phyloP scores from a whole-genome alignment of 2,329 filamentous ascomycete genomes.

The Arthrobotrys sphaeroides region DNA sequence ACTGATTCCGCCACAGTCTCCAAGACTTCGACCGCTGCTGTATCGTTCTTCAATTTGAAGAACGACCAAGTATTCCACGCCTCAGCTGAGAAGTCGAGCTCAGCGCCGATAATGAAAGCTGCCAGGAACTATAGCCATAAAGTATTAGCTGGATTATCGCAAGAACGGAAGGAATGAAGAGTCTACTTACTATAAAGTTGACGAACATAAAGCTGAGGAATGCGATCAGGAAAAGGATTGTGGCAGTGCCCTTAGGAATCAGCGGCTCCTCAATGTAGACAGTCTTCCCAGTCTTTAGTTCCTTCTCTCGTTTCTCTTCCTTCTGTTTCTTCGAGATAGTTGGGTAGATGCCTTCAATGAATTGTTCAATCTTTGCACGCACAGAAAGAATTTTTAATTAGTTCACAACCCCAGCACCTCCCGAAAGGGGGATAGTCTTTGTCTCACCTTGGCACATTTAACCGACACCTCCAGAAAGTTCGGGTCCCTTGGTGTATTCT shows the following conservation, averaged over 20 bases:
- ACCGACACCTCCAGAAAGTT: slow-evolving; percentile 92
- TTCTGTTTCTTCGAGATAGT: slow-evolving; percentile 63
- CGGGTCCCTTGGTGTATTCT: slow-evolving; percentile 92
- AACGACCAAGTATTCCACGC: slow-evolving; percentile 23
- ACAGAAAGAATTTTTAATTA: neutral
- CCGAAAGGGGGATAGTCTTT: slow-evolving; percentile 35
- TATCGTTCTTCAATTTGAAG: slow-evolving; percentile 22
- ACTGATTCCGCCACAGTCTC: slow-evolving; percentile 1
- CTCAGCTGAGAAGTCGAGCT: slow-evolving; percentile 33
- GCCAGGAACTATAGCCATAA: slow-evolving; percentile 26
- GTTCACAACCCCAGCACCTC: neutral
- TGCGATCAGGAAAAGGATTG: slow-evolving; percentile 75
- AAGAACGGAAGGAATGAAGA: too few relatives aligned
- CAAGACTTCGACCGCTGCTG: neutral
- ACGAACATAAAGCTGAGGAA: slow-evolving; percentile 31
- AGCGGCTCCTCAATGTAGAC: slow-evolving; percentile 66
- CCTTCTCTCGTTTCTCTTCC: slow-evolving; percentile 62
- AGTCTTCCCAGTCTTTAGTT: slow-evolving; percentile 60
- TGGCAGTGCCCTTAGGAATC: slow-evolving; percentile 67
- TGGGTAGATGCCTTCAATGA: slow-evolving; percentile 93
- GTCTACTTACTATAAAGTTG: slow-evolving; percentile 39
- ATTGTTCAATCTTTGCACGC: slow-evolving; percentile 80
- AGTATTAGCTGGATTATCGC: neutral
- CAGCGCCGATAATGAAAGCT: slow-evolving; percentile 36
- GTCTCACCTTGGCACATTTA: slow-evolving; percentile 79